Conservation (phyloP, 2,329 filamentous ascomycete genomes). For the Pyrenophora tritici-repentis region DNA sequence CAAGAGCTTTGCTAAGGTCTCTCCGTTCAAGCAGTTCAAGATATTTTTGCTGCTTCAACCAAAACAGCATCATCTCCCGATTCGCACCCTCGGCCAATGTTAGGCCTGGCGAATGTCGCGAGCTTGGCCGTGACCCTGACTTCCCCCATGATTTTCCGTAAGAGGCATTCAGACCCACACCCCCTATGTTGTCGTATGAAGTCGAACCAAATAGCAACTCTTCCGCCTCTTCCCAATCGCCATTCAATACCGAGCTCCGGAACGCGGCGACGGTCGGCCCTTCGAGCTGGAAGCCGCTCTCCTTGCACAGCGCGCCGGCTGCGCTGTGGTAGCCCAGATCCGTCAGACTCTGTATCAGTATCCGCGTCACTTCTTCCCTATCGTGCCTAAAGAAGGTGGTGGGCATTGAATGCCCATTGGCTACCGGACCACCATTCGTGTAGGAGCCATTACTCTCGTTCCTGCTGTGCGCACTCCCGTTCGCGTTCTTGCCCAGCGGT, state of each 20-base stretch:
- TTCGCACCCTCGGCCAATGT: conserved; percentile 77
- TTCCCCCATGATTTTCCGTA: conserved; percentile 44
- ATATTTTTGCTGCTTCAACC: conserved; percentile 91
- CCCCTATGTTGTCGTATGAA: conserved; percentile 52
- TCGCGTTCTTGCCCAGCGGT: conserved; percentile 44
- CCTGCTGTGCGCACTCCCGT: conserved; percentile 48
- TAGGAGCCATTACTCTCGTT: conserved; percentile 53
- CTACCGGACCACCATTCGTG: conserved; percentile 47
- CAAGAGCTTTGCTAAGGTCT: conserved; percentile 74
- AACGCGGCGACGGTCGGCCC: conserved; percentile 86
- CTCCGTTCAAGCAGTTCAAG: conserved; percentile 82
- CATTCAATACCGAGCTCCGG: conserved; percentile 75
- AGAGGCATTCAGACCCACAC: conserved; percentile 43
- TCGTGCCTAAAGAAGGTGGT: conserved; percentile 79
- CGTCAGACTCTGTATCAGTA: conserved; percentile 86
- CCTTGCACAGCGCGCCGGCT: conserved; percentile 73
- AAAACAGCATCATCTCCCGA: conserved; percentile 80
- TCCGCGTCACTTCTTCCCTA: conserved; percentile 88
- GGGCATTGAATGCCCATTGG: conserved; percentile 36
- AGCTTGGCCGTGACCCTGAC: conserved; percentile 29
- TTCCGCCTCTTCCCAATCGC: conserved; percentile 87
- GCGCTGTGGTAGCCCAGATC: conserved; percentile 86
- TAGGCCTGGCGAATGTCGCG: conserved; percentile 60
- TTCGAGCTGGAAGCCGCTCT: conserved; percentile 88
- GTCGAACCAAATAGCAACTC: conserved; percentile 67